Evolutionary conservation across 345 rosid genomes (phyloP).

Genomic region (Eucalyptus curtisii): DNA sequence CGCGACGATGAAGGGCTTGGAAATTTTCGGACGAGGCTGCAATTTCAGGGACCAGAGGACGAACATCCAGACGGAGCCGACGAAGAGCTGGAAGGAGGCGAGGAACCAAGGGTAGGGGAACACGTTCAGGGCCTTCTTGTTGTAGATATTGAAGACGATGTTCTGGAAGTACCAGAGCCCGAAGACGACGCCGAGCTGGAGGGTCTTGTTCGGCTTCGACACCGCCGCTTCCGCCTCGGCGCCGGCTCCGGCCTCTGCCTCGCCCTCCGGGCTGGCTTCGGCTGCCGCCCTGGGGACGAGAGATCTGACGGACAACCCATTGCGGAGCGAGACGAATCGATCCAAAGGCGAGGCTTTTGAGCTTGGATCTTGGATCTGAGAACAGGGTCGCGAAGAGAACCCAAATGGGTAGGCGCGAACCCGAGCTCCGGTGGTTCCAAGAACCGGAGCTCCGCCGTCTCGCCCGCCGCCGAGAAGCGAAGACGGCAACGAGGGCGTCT

Average conservation of each 20-base stretch:
- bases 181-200: constrained; percentile 61
- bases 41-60: constrained; percentile 68
- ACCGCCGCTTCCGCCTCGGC: background rate
- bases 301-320: constrained; percentile 8
- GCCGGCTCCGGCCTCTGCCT: background rate
- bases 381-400: constrained; percentile 6
- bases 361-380: constrained; percentile 25
- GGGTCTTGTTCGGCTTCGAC: constrained; percentile 28
- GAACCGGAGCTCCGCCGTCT: background rate
- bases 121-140: constrained; percentile 76
- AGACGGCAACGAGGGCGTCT: background rate
- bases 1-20: constrained; percentile 72
- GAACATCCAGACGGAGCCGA: constrained; percentile 92
- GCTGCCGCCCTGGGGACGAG: constrained; percentile 28
- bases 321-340: background rate
- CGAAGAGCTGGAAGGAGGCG: constrained; percentile 86
- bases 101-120: constrained; percentile 97
- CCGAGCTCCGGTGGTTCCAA: background rate
- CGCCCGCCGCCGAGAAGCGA: background rate
- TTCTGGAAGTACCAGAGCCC: constrained; percentile 94
- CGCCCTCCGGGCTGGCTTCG: constrained; percentile 35
- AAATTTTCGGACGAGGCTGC: constrained; percentile 72
- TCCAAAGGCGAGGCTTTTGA: constrained; percentile 4
- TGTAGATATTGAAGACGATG: constrained; percentile 89
- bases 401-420: constrained; percentile 6